These are phyloP conservation scores for Casuarina glauca DNA, from an alignment of 306 rosid species.

Conservation along the genomic window DNA sequence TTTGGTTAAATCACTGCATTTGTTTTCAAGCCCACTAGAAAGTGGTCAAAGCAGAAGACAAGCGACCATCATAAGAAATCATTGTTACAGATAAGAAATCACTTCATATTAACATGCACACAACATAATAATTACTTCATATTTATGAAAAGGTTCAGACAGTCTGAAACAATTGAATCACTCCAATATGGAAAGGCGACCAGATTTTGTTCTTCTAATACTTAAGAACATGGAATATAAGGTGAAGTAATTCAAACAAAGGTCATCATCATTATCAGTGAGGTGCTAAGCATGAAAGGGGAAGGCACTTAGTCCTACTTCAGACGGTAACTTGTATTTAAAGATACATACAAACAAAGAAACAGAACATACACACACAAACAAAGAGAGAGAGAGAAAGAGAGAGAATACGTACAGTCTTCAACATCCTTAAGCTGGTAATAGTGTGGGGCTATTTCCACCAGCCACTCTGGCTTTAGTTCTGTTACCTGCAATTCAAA, in stretches of 20 bases:
- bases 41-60: not conserved
- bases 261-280: not conserved
- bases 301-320: conserved; percentile 1
- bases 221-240: not conserved
- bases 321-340: not conserved
- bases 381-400: conserved; percentile 26
- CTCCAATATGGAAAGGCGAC: not conserved
- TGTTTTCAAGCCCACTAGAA: not conserved
- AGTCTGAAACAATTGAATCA: not conserved
- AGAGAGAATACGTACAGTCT: conserved; percentile 62
- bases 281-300: not conserved
- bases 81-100: not conserved
- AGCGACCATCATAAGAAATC: not conserved
- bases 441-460: conserved; percentile 95
- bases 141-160: not conserved
- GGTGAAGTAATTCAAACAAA: not conserved
- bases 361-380: not conserved
- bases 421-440: conserved; percentile 94
- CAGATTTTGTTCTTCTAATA: not conserved
- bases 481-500: conserved; percentile 65
- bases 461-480: conserved; percentile 88
- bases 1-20: not conserved
- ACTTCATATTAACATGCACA: not conserved
- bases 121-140: not conserved
- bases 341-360: not conserved